Percentiles rank a stretch among this genome's conserved stretches.
These are phyloP conservation scores for Trichoderma gracile DNA, from an alignment of 2,329 filamentous ascomycete species.

Conservation along the genomic window DNA sequence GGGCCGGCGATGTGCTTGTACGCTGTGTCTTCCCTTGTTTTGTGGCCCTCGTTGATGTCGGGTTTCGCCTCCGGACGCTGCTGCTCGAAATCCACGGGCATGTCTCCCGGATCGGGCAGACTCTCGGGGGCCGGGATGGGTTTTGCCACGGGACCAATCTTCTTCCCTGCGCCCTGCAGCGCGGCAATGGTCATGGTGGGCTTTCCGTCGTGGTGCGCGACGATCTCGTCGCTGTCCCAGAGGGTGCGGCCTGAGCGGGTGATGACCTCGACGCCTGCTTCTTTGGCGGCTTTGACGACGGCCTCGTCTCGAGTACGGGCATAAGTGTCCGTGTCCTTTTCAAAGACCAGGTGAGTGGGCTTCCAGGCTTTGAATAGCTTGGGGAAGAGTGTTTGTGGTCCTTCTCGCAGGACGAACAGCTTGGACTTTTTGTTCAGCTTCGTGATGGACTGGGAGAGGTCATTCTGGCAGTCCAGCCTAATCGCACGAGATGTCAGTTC, in stretches of 20 bases:
- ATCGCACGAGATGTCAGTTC: neutral
- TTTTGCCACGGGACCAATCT: slow-evolving; percentile 61
- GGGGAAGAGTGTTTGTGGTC: slow-evolving; percentile 68
- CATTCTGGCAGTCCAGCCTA: slow-evolving; percentile 70
- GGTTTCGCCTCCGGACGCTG: slow-evolving; percentile 50
- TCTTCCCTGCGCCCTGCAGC: slow-evolving; percentile 62
- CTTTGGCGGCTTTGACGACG: slow-evolving; percentile 59
- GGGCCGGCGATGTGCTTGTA: slow-evolving; percentile 67
- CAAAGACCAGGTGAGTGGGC: slow-evolving; percentile 75
- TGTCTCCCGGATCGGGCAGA: slow-evolving; percentile 66
- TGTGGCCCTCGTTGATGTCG: slow-evolving; percentile 61
- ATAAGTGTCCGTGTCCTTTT: slow-evolving; percentile 77
- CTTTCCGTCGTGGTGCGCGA: slow-evolving; percentile 64
- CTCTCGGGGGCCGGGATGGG: slow-evolving; percentile 60
- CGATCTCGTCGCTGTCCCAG: slow-evolving; percentile 71
- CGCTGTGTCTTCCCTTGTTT: slow-evolving; percentile 55
- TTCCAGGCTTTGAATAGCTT: slow-evolving; percentile 74
- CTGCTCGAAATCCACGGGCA: slow-evolving; percentile 60
- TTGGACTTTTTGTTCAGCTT: slow-evolving; percentile 70
- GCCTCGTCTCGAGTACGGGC: slow-evolving; percentile 62
- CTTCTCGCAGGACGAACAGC: slow-evolving; percentile 71
- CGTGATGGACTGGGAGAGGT: slow-evolving; percentile 66
- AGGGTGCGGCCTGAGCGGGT: slow-evolving; percentile 65
- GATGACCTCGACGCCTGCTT: slow-evolving; percentile 69
- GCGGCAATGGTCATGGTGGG: slow-evolving; percentile 75